These are phyloP conservation scores for Physcomitrellopsis africana DNA, from an alignment of 225 moss, liverwort and hornwort species.

Conservation along the genomic window DNA sequence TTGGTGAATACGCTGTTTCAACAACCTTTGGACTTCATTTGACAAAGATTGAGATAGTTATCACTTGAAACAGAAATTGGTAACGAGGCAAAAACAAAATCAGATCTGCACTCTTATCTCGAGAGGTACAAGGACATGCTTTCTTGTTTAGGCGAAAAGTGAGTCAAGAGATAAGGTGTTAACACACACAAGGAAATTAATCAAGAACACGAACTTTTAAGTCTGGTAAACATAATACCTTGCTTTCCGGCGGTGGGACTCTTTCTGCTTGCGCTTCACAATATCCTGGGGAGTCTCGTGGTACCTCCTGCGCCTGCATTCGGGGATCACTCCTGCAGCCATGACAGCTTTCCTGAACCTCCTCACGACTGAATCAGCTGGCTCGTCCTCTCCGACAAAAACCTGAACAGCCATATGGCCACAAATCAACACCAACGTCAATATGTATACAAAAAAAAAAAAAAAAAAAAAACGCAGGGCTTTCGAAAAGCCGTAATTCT, in stretches of 20 bases:
- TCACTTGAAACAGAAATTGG: too few species aligned
- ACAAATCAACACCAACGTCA: too few species aligned
- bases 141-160: background rate
- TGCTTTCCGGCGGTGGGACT: conserved; percentile 72
- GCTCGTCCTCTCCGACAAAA: conserved; percentile 83
- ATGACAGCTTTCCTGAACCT: conserved; percentile 94
- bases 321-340: conserved; percentile 95
- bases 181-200: background rate
- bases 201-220: background rate
- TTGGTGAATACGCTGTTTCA: too few species aligned
- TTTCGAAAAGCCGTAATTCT: background rate
- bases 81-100: too few species aligned
- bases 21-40: too few species aligned
- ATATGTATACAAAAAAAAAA: too few species aligned
- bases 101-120: too few species aligned
- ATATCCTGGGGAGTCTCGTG: conserved; percentile 98
- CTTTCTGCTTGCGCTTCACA: conserved; percentile 89
- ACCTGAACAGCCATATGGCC: too few species aligned
- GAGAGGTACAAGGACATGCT: too few species aligned
- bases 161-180: background rate
- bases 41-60: too few species aligned
- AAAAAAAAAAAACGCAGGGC: too few species aligned
- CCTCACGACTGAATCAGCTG: conserved; percentile 92
- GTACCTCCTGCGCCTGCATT: conserved; percentile 88
- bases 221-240: conserved; percentile 28